A percentile compares a stretch with the other conserved stretches of the same genome.
Evolutionary conservation across 768 basidiomycete species (phyloP).

Genomic region (Agrocybe praecox): DNA sequence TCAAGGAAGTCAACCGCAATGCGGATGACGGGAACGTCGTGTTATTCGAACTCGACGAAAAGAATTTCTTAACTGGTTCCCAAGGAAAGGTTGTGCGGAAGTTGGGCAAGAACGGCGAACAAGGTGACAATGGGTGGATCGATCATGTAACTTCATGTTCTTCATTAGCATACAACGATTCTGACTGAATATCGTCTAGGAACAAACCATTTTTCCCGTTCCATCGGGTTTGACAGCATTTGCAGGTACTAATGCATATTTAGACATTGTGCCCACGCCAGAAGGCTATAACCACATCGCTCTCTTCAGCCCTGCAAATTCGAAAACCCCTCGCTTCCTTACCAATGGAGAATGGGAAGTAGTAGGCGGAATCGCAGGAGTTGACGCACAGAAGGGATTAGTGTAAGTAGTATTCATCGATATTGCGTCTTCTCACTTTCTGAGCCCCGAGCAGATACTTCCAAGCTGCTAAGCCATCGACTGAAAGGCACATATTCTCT

Average conservation of each 20-base stretch:
- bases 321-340: constrained; percentile 74
- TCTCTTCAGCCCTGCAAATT: constrained; percentile 78
- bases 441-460: constrained; percentile 67
- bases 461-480: constrained; percentile 80
- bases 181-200: constrained; percentile 35
- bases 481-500: constrained; percentile 85
- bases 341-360: constrained; percentile 94
- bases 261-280: constrained; percentile 83
- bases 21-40: constrained; percentile 82
- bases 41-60: constrained; percentile 59
- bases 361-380: constrained; percentile 66
- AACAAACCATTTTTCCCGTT: constrained; percentile 64
- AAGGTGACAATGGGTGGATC: constrained; percentile 95
- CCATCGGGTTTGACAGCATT: constrained; percentile 41
- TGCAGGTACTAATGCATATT: constrained; percentile 64
- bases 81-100: constrained; percentile 67
- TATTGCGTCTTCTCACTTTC: neutral
- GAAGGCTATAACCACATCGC: constrained; percentile 94
- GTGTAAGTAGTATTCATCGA: constrained; percentile 65
- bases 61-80: constrained; percentile 26
- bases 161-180: neutral
- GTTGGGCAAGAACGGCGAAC: constrained; percentile 81
- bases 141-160: constrained; percentile 60
- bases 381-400: constrained; percentile 66
- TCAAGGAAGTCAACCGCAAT: constrained; percentile 88